These are phyloP conservation scores for Botrytis hyacinthi DNA, from an alignment of 2,329 filamentous ascomycete genomes.

Conservation along the genomic window DNA sequence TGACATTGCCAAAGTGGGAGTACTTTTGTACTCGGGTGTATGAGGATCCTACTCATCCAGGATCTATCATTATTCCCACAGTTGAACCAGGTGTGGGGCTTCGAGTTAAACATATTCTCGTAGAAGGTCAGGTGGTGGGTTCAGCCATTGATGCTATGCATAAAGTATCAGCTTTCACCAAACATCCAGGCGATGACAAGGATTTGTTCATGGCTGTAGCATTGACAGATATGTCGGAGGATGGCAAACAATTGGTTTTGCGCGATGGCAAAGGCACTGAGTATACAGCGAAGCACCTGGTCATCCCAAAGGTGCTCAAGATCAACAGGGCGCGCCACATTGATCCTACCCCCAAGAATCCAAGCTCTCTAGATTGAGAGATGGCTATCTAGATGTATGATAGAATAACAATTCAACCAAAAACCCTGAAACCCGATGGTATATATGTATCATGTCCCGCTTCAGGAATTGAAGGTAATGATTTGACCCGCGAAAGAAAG, in stretches of 20 bases:
- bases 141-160: conserved; percentile 22
- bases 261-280: not conserved
- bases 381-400: not conserved
- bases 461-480: not conserved
- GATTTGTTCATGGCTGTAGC: conserved; percentile 6
- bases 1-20: not conserved
- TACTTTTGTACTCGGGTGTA: conserved; percentile 22
- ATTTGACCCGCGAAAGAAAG: not conserved
- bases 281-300: not conserved
- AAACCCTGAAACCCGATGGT: not conserved
- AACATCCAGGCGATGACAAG: not conserved
- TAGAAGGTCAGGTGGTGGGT: conserved; percentile 25
- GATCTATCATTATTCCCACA: conserved; percentile 23
- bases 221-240: conserved; percentile 8
- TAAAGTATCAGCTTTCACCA: conserved; percentile 4
- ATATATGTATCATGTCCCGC: not conserved
- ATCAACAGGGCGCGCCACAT: conserved; percentile 1
- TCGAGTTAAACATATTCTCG: conserved; percentile 24
- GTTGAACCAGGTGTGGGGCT: conserved; percentile 7
- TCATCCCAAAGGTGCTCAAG: not conserved
- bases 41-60: conserved; percentile 19
- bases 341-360: not conserved
- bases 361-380: not conserved
- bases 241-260: conserved; percentile 4
- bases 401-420: not conserved